These are phyloP conservation scores for Neurospora sp. DNA, from an alignment of 495 filamentous ascomycete genomes.

Conservation along the genomic window DNA sequence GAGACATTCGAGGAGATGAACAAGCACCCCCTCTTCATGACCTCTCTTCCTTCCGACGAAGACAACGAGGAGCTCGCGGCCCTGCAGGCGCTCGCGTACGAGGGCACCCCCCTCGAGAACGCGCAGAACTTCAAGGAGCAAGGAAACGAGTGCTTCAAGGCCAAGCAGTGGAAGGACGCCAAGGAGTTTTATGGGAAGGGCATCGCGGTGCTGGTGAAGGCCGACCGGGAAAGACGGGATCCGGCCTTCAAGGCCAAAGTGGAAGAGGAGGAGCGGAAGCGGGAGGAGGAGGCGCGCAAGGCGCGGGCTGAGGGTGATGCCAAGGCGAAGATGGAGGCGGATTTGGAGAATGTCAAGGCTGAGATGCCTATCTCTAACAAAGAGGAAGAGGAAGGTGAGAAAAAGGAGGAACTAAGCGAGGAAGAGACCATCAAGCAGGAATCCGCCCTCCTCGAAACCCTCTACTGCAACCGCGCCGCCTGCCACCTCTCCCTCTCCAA, in stretches of 20 bases:
- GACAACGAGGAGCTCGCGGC: constrained; percentile 80
- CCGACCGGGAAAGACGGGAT: constrained; percentile 40
- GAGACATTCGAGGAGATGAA: constrained; percentile 69
- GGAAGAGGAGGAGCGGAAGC: constrained; percentile 19
- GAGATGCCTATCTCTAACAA: not conserved
- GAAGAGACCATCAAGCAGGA: constrained; percentile 47
- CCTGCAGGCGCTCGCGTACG: constrained; percentile 79
- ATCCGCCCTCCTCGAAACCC: constrained; percentile 53
- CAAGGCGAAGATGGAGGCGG: constrained; percentile 19
- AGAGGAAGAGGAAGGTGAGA: not conserved
- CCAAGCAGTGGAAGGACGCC: constrained; percentile 68
- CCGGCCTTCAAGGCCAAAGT: constrained; percentile 8
- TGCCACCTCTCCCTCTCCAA: constrained; percentile 68
- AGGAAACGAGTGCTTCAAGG: constrained; percentile 77
- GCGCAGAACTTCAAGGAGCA: constrained; percentile 71
- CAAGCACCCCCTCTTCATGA: constrained; percentile 90
- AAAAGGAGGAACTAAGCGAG: constrained; percentile 23
- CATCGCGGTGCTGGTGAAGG: constrained; percentile 49
- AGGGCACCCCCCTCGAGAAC: constrained; percentile 78
- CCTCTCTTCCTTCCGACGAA: constrained; percentile 48
- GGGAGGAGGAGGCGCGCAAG: constrained; percentile 11
- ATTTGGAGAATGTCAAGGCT: constrained; percentile 4
- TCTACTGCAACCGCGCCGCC: constrained; percentile 76
- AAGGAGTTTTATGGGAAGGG: constrained; percentile 87
- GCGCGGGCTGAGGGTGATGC: constrained; percentile 24